Percentiles rank a stretch among this genome's conserved stretches.
These are phyloP conservation scores for Anthracocystis panici-leucophaei DNA, from an alignment of 1,284 basidiomycete genomes.

Conservation along the genomic window DNA sequence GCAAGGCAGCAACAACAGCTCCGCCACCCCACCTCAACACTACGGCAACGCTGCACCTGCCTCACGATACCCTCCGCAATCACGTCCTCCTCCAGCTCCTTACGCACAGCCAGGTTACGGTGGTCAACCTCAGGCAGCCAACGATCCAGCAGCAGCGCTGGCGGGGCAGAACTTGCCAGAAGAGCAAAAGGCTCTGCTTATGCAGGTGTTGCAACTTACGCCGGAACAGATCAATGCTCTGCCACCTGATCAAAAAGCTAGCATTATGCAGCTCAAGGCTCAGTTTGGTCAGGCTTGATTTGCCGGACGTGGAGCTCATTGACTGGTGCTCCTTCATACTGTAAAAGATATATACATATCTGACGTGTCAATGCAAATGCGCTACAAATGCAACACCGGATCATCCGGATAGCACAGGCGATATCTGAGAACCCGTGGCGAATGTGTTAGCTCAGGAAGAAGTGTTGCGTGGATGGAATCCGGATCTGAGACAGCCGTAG, in stretches of 20 bases:
- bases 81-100: slow-evolving; percentile 30
- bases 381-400: neutral
- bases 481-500: slow-evolving; percentile 5
- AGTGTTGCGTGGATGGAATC: neutral
- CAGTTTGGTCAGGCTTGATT: slow-evolving; percentile 61
- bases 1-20: slow-evolving; percentile 19
- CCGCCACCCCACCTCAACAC: slow-evolving; percentile 48
- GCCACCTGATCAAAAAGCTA: slow-evolving; percentile 82
- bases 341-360: neutral
- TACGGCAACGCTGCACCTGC: slow-evolving; percentile 23
- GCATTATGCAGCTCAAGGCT: slow-evolving; percentile 78
- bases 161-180: slow-evolving; percentile 56
- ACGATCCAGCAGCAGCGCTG: slow-evolving; percentile 48
- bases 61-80: slow-evolving; percentile 16
- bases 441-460: neutral
- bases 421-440: neutral
- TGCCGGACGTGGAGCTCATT: neutral
- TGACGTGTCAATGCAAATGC: neutral
- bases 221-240: slow-evolving; percentile 87
- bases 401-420: neutral
- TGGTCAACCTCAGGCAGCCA: slow-evolving; percentile 22
- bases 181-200: slow-evolving; percentile 61
- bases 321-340: neutral
- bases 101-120: slow-evolving; percentile 35
- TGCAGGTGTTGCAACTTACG: slow-evolving; percentile 85